Evolutionary conservation across 108 stramenopile species (phyloP).

Genomic region (Cyclotella atomus): DNA sequence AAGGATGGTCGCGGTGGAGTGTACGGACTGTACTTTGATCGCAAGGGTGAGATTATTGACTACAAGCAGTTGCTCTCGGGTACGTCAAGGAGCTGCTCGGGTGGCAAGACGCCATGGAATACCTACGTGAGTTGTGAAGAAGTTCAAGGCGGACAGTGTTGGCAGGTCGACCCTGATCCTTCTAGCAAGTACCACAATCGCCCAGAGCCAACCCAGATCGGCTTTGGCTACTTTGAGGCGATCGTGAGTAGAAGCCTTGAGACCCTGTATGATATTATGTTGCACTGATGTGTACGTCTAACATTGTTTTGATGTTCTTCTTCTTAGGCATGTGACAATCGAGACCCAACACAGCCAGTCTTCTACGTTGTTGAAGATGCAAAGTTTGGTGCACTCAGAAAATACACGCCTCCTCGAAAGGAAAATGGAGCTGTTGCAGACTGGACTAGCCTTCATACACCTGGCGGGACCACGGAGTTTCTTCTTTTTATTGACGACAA

Average conservation of each 20-base stretch:
- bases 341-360: conserved; percentile 39
- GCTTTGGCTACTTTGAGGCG: conserved; percentile 50
- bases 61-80: conserved; percentile 32
- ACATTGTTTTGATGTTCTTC: not conserved
- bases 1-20: conserved; percentile 23
- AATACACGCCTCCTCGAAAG: conserved; percentile 40
- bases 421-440: conserved; percentile 20
- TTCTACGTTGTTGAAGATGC: conserved; percentile 55
- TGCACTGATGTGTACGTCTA: not conserved
- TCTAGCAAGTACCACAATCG: conserved; percentile 26
- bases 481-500: conserved; percentile 28
- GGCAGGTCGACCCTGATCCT: conserved; percentile 70
- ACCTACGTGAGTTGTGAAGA: conserved; percentile 76
- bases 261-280: not conserved
- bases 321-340: conserved; percentile 30
- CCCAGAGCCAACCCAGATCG: conserved; percentile 30
- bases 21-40: conserved; percentile 50
- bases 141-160: conserved; percentile 43
- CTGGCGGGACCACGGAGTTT: conserved; percentile 38
- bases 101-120: conserved; percentile 56
- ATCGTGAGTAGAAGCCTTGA: conserved; percentile 6
- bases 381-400: conserved; percentile 31
- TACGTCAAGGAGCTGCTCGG: conserved; percentile 45
- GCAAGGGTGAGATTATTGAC: conserved; percentile 23
- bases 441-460: conserved; percentile 36